These are phyloP conservation scores for Salvia hispanica DNA, from an alignment of 257 asterid genomes.

Conservation along the genomic window DNA sequence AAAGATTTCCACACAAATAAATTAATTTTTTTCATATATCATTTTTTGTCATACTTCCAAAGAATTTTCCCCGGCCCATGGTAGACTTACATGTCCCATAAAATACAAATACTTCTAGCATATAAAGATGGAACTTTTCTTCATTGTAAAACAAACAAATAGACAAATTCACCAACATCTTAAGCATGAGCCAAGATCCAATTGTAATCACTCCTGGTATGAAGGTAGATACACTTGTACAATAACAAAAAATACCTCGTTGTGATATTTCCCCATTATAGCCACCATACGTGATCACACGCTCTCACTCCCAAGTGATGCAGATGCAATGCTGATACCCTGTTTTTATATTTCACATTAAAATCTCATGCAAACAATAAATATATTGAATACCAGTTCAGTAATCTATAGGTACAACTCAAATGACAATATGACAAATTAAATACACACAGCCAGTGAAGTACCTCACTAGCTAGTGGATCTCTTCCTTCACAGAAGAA, in stretches of 20 bases:
- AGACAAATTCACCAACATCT: conserved; percentile 6
- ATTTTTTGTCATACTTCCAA: conserved; percentile 4
- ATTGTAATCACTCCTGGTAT: conserved; percentile 13
- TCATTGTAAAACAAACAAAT: conserved; percentile 10
- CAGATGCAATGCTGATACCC: conserved; percentile 86
- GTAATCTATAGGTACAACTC: conserved; percentile 16
- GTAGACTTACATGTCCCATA: neutral
- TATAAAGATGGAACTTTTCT: neutral
- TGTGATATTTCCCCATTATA: conserved; percentile 90
- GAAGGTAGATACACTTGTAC: conserved; percentile 21
- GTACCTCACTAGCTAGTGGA: conserved; percentile 97
- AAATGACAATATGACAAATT: conserved; percentile 13
- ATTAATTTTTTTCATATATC: conserved; percentile 1
- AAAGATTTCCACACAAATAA: neutral
- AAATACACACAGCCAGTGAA: conserved; percentile 21
- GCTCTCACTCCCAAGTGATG: conserved; percentile 66
- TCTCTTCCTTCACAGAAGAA: conserved; percentile 76
- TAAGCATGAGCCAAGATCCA: no score
- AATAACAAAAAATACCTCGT: conserved; percentile 61
- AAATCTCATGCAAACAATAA: conserved; percentile 25
- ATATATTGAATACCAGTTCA: neutral
- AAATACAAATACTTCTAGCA: conserved; percentile 13
- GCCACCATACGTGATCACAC: conserved; percentile 86
- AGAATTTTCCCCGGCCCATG: conserved; percentile 8
- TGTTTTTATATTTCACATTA: conserved; percentile 45